phyloP scores from a whole-genome alignment of 2,329 filamentous ascomycete genomes.

The Coniochaeta pulveracea region DNA sequence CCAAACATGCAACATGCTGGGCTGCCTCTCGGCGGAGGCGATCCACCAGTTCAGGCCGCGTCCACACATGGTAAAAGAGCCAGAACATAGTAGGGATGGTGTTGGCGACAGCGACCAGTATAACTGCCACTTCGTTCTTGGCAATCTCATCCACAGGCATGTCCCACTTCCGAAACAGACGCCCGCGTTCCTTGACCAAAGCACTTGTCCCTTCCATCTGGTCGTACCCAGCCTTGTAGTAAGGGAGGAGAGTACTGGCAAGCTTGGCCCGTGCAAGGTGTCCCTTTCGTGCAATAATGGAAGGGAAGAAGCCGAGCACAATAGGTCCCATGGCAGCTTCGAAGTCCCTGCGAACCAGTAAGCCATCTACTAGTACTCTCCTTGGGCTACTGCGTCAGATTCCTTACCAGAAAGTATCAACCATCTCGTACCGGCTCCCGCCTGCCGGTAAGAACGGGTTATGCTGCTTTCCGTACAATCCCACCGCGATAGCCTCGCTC shows the following conservation, averaged over 20 bases:
- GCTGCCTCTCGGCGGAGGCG: conserved; percentile 1
- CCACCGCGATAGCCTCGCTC: conserved; percentile 23
- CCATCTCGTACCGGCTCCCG: conserved; percentile 17
- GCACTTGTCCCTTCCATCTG: not conserved
- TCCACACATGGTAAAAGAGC: not conserved
- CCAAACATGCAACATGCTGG: not conserved
- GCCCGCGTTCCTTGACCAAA: not conserved
- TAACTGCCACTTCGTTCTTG: conserved; percentile 3
- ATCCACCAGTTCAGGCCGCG: not conserved
- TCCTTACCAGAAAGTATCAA: conserved; percentile 26
- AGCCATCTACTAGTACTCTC: no score
- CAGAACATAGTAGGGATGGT: conserved; percentile 4
- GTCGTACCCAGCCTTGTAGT: not conserved
- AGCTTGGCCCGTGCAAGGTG: not conserved
- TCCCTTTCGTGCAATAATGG: not conserved
- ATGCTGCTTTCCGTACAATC: conserved; percentile 26
- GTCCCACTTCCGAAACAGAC: not conserved
- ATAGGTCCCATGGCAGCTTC: not conserved
- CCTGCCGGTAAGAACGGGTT: no score
- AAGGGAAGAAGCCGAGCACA: conserved; percentile 1
- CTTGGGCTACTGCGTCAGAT: no score
- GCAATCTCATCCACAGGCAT: not conserved
- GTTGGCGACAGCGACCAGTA: conserved; percentile 2
- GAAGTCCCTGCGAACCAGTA: conserved; percentile 4
- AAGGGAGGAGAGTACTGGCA: not conserved